Base-by-base conservation (phyloP, 2,329 filamentous ascomycete genomes). In the Paracorniculantispora psalliotae region DNA sequence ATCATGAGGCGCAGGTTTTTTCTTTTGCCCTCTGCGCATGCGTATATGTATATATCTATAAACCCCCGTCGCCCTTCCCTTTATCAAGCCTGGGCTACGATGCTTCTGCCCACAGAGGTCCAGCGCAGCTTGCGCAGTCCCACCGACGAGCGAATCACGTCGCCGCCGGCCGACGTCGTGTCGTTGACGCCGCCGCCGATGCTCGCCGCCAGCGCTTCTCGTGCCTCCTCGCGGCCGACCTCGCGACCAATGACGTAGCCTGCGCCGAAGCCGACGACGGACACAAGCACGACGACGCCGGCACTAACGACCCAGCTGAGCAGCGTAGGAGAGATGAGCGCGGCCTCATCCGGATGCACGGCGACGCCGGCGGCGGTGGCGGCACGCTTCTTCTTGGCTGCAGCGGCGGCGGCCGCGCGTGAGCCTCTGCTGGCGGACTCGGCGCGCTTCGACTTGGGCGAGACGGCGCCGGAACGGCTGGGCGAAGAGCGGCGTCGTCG, bases 171-270 rank as follows among this genome's bases (percentile, higher is more conserved):
- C 4, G 74, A 77, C 3, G 78, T 74, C 21, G 77, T 73, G 7
- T 77, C 73, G 63, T 80, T 79, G 55, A 77, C 55, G 33, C 55
- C 72, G 30, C 72, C 72, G 48, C 73, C 70, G 44, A 76, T 68
- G 43, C 77, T 69, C 17, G 74, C 74, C 10, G 72, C 72, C n/a
- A 81, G 69, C 13, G 75, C 75, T 33, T 57, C 59, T 17, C 54
- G 53, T 10, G 75, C 70, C 66, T 89, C 85, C 63, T 87, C 82
- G 35, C 82, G 78, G 3, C 86, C 86, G 25, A 86, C 84, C 64
- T 89, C 86, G 26, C 85, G 77, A 5, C 86, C 86, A 61, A 88
- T 84, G 25, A 87, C 85, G 66, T 87, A 88, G 12, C 86, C 86
- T 9, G 86, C 86, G 2, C 86, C 84, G 64, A 89, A 89, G 2